Evolutionary conservation across 768 basidiomycete species (phyloP).

Genomic region (Austroboletus eburneus): DNA sequence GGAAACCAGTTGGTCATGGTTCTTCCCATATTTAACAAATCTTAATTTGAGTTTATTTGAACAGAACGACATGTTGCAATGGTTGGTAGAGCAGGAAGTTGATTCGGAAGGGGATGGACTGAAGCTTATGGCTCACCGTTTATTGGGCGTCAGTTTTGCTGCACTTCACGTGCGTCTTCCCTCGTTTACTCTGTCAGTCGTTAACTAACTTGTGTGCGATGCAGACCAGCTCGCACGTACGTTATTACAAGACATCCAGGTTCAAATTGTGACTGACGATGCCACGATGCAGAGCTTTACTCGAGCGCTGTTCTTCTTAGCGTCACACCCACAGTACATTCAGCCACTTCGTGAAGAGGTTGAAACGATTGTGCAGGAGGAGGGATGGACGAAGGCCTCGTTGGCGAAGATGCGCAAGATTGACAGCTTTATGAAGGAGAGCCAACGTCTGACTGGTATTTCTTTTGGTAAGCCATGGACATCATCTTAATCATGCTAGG

Average conservation of each 20-base stretch:
- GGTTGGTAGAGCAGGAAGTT: background rate
- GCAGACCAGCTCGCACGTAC: too few species aligned
- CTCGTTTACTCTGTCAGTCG: too few species aligned
- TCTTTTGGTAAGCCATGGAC: slow-evolving; percentile 16
- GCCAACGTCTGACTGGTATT: slow-evolving; percentile 30
- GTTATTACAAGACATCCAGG: too few species aligned
- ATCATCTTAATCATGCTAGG: background rate
- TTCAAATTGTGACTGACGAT: too few species aligned
- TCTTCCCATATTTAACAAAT: background rate
- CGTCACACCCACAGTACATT: slow-evolving; percentile 31
- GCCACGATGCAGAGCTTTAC: slow-evolving; percentile 25
- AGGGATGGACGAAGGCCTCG: slow-evolving; percentile 27
- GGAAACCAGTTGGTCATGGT: background rate
- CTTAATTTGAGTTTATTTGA: too few species aligned
- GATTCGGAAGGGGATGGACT: background rate
- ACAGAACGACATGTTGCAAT: slow-evolving; percentile 1
- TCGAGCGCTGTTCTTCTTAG: slow-evolving; percentile 34
- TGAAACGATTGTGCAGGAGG: slow-evolving; percentile 23
- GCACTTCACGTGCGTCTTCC: background rate
- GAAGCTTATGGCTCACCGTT: background rate
- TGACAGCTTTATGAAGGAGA: slow-evolving; percentile 40
- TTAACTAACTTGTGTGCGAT: too few species aligned
- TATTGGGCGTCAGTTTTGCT: background rate
- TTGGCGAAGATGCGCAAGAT: slow-evolving; percentile 31
- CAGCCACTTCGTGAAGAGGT: slow-evolving; percentile 36